phyloP scores from a whole-genome alignment of 1,139 yeast species.

The Yamadazyma mexicana region DNA sequence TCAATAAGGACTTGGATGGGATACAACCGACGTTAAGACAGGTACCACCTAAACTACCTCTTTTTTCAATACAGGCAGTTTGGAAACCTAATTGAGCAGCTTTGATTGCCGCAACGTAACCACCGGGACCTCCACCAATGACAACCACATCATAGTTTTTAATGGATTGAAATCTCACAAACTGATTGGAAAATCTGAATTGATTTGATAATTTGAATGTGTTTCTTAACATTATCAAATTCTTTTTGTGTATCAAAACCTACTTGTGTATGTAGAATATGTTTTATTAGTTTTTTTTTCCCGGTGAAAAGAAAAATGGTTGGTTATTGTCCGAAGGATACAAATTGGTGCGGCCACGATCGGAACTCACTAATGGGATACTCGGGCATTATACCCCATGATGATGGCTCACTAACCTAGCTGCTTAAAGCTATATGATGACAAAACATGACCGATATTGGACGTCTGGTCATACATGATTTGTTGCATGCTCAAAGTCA shows the following conservation, averaged over 20 bases:
- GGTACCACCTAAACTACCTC: slow-evolving; percentile 97
- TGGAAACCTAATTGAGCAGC: slow-evolving; percentile 95
- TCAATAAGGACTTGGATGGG: slow-evolving; percentile 93
- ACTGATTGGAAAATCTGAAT: slow-evolving; percentile 19
- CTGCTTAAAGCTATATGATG: no score
- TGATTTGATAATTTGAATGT: slow-evolving; percentile 6
- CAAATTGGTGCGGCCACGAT: slow-evolving; percentile 13
- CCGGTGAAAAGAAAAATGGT: slow-evolving; percentile 14
- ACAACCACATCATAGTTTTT: slow-evolving; percentile 81
- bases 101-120: slow-evolving; percentile 96
- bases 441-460: no score
- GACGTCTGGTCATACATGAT: no score
- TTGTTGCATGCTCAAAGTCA: no score
- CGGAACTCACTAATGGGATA: slow-evolving; percentile 4
- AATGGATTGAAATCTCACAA: slow-evolving; percentile 40
- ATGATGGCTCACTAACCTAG: not conserved
- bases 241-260: not conserved
- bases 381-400: not conserved
- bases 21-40: slow-evolving; percentile 98
- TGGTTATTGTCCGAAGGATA: slow-evolving; percentile 19
- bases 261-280: no score
- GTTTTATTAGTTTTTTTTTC: not conserved
- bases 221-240: slow-evolving; percentile 12
- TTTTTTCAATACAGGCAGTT: slow-evolving; percentile 95
- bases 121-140: slow-evolving; percentile 99